Conservation (phyloP, 805 yeast genomes). For the Phaffomyces antillensis region DNA sequence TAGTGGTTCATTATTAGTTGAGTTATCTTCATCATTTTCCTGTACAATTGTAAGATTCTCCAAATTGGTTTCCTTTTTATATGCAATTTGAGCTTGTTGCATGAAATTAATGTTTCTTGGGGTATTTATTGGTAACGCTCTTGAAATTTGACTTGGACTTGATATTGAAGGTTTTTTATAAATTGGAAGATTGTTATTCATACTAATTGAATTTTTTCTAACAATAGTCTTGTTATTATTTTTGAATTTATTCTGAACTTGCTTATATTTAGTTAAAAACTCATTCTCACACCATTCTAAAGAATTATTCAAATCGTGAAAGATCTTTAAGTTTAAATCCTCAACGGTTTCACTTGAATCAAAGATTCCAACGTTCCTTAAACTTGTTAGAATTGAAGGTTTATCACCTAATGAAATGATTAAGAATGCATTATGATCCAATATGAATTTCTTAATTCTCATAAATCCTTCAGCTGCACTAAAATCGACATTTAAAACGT, state of each 20-base stretch:
- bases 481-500: constrained; percentile 76
- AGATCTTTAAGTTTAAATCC: constrained; percentile 45
- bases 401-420: constrained; percentile 73
- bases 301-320: constrained; percentile 76
- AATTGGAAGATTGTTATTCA: not conserved
- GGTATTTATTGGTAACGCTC: constrained; percentile 23
- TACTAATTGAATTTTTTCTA: not conserved
- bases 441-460: constrained; percentile 71
- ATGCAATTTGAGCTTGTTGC: constrained; percentile 31
- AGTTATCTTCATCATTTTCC: not conserved
- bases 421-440: constrained; percentile 61
- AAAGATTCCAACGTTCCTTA: constrained; percentile 75
- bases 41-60: constrained; percentile 6
- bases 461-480: constrained; percentile 96
- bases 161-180: constrained; percentile 1
- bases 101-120: constrained; percentile 35
- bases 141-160: not conserved
- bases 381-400: constrained; percentile 59
- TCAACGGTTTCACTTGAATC: constrained; percentile 32
- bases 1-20: constrained; percentile 26
- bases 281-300: constrained; percentile 96
- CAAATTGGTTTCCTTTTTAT: constrained; percentile 24
- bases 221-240: not conserved
- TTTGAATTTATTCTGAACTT: constrained; percentile 20
- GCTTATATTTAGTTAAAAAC: constrained; percentile 44